Percentiles rank a stretch among this genome's conserved stretches.
Evolutionary conservation across 441 rosid genomes (phyloP).

Genomic region (Erodium chrysanthum): DNA sequence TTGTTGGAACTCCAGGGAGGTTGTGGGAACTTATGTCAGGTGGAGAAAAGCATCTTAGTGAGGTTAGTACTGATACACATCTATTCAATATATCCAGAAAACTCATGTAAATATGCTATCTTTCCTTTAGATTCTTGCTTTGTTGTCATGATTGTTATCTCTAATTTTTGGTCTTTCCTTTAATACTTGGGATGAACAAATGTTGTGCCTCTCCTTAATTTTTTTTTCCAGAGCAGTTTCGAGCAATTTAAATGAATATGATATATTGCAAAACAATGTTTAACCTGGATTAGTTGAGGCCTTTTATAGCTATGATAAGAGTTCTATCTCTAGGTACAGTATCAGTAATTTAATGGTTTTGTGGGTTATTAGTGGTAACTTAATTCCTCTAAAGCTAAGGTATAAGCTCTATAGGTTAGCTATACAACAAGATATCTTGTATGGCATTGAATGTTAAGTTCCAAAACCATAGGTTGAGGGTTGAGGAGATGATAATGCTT

Average conservation of each 20-base stretch:
- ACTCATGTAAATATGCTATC: not conserved
- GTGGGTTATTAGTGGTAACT: not conserved
- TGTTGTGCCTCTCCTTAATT: not conserved
- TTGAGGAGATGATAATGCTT: too few relatives aligned
- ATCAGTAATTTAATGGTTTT: not conserved
- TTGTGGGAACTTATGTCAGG: slow-evolving; percentile 95
- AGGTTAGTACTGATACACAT: slow-evolving; percentile 41
- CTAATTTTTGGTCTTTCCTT: not conserved
- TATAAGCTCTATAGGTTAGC: not conserved
- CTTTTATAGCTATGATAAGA: not conserved
- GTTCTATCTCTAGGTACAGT: not conserved
- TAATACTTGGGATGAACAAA: not conserved
- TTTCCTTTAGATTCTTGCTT: not conserved
- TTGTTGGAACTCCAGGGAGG: slow-evolving; percentile 94
- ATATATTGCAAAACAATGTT: not conserved
- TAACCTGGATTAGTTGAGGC: not conserved
- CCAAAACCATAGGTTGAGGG: not conserved
- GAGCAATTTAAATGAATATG: not conserved
- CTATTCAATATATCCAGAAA: not conserved
- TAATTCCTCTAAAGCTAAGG: not conserved
- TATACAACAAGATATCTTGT: not conserved
- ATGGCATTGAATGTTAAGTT: not conserved
- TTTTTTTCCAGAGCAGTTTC: not conserved
- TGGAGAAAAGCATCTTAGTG: slow-evolving; percentile 81
- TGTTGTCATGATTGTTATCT: not conserved